Base-by-base conservation (phyloP, 2,329 filamentous ascomycete species). In the Rhytidhysteron rufulum region DNA sequence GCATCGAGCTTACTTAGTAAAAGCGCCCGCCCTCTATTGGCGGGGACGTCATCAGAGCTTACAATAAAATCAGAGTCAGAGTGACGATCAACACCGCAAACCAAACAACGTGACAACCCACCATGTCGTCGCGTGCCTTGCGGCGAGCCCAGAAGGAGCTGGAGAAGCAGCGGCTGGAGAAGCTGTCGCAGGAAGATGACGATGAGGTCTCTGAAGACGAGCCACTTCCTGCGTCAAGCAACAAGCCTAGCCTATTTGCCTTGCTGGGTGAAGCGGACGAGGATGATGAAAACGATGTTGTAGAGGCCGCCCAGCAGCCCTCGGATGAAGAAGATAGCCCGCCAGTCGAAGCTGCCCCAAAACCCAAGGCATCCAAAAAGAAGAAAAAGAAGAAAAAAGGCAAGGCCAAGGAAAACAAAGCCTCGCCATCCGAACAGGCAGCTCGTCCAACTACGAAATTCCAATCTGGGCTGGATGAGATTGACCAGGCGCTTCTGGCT, bases 121-220 rank as follows among this genome's bases (percentile, higher is more conserved):
- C 35, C 29, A 85, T 85, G 81, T 84, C 81, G 31, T 79, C 80
- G 15, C 75, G 82, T 49, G 80, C 81, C n/a, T 64, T 85, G 39
- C 74, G 81, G 19, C 80, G 80, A 57, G 72, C 80, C 40, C 80
- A 83, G 57, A 74, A 74, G 48, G 77, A 82, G 67, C 74, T 74
- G 43, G 73, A 78, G 58, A 73, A 74, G 54, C 69, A 74, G 48
- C 70, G 72, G 47, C 65, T 73, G 20, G 55, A 65, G 35, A 52
- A 53, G 46, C 55, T 66, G 11, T 60, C 63, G 34, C 59, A 68
- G 29, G 53, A 62, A 16, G 58, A 66, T 39, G 62, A 62, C 5
- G 55, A 58, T 13, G 58, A 66, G 22, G 58, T 63, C 10, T 64
- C 65, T 37, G 62, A 70, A 15, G 66, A 69, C 8, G 65, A 67